Base-by-base conservation (phyloP, 495 filamentous ascomycete species). In the Aspergillus bridgeri region DNA sequence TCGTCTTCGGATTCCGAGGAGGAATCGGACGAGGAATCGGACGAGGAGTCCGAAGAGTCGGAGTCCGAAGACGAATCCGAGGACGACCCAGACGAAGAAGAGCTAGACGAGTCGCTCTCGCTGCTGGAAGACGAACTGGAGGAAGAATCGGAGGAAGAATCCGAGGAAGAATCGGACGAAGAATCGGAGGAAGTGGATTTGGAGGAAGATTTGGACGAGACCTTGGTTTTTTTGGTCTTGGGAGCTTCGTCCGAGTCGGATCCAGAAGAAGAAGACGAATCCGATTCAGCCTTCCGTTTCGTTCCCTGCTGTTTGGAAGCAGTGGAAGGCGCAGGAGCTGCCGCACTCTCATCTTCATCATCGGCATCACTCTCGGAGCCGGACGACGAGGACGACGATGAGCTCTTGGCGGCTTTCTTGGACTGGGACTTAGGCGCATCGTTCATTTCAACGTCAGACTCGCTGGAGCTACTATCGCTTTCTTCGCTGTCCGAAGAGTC, bases 281-380 rank as follows among this genome's bases (percentile, higher is more conserved):
- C 74, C 3, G 82, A 81, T 42, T 75, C 75, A 21, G 84, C 85
- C 74, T 90, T 90, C 59, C 87, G 85, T 75, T 90, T 90, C 42
- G 72, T 65, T 25, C 76, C 67, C 13, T 71, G 51, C 3, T 75
- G 44, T 57, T 80, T 77, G 29, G 70, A 59, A 62, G 67, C 60
- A 61, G 66, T 57, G 20, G 69, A 65, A 20, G 67, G 54, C 11
- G 60, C 47, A 23, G 74, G 62, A 43, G 73, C 61, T 17, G 65
- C 63, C 51, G 70, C 63, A 6, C 68, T 66, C 55, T 86, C 82
- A 43, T 86, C 79, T 61, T 81, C 81, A 49, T 83, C 83, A 59
- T 87, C 83, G 17, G 79, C 79, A 51, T 86, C 84, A 65, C 81
- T 86, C 27, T 86, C 84, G 25, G 82, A 86, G 55, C 73, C 77